Evolutionary conservation across 371 early-diverging fungal species (phyloP), one percentile per base, ranked within the genome.

Genomic region (Rhizopus arrhizus): DNA sequence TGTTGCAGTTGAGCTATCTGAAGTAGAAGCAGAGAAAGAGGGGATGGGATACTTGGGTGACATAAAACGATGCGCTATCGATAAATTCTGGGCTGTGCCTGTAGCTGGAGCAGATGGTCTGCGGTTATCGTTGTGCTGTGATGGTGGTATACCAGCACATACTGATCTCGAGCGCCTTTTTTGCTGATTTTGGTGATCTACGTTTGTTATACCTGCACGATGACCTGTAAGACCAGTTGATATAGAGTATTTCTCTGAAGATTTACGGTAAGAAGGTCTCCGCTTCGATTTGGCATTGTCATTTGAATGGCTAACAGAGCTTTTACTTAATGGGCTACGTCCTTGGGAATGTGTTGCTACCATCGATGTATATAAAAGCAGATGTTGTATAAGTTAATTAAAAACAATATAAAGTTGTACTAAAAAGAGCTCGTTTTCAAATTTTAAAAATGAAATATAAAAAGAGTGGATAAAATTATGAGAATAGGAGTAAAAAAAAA

Each of bases 11-110:
- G 22, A 22, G 22, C 22, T 22, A 22, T 22, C 22, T 22, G 22
- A 22, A 22, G 22, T 22, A 22, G 22, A 22, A 22, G 22, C 22
- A 22, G 22, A 22, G 22, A 22, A 22, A 22, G 22, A 22, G 22
- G 22, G 22, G 22, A 16, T 12, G 38, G 16, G 29, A 22, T 53
- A 61, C 10, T 43, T 38, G 15, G 29, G 6, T 36, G 62, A 40
- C 51, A 62, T 62, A 43, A 62, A 62, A 10, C 62, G 49, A 11
- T 56, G 48, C 12, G 62, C 62, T 36, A 62, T 62, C 22, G 62
- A 62, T 28, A 74, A 38, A 22, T 67, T 64, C 33, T 71, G 71
- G 8, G 31, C 43, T 16, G 56, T 53, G 33, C 46, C 46, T 45
- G 29, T 34, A 29, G 49, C 53, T 16, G 71, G 56, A 3, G 61